Evolutionary conservation across 306 rosid genomes (phyloP), one percentile per base, ranked within the genome.

Genomic region (Carpinus viminea): DNA sequence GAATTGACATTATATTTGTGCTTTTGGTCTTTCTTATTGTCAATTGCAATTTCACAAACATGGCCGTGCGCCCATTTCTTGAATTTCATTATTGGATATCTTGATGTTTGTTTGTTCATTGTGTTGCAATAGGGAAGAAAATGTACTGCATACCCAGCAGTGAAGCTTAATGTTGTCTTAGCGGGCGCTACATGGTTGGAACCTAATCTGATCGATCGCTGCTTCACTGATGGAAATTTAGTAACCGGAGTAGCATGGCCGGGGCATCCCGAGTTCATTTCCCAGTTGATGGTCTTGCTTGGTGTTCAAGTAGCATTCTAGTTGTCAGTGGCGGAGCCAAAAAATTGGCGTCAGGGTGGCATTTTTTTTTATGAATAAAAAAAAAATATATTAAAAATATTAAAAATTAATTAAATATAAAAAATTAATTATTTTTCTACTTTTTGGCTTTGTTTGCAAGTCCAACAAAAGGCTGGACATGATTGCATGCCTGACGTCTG

Each of bases 161-260:
- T 86, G 81, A 92, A 88, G 87, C 92, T 95, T 59, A 82, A 91
- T 43, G 92, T 95, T 62, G 89, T 86, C 50, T 73, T 92, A 13
- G 4, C 88, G 13, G 97, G 97, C 26, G 98, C 91, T 18, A 86
- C 88, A 38, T 95, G 98, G 98, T 45, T 88, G 86, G 98, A 95
- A 82, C 98, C 98, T 2, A 85, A 90, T n/a, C 98, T 93, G 26
- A 91, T 92, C 55, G 68, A 91, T 74, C 89, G 93, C 18, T 92
- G 96, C 85, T 87, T 95, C 89, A 92, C 96, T 0, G 96, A 95
- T 47, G 91, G 90, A 52, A 95, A 95, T 78, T 76, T 92, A 76
- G 96, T 95, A 20, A 92, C 97, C 0, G 98, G 96, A 80, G 98
- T 97, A 36, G 92, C 93, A 10, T 91, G 97, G 98, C 88, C 86